Percentiles rank a stretch among this genome's conserved stretches.
Evolutionary conservation across 2,329 filamentous ascomycete genomes (phyloP).

Genomic region (Annulohypoxylon truncatum): DNA sequence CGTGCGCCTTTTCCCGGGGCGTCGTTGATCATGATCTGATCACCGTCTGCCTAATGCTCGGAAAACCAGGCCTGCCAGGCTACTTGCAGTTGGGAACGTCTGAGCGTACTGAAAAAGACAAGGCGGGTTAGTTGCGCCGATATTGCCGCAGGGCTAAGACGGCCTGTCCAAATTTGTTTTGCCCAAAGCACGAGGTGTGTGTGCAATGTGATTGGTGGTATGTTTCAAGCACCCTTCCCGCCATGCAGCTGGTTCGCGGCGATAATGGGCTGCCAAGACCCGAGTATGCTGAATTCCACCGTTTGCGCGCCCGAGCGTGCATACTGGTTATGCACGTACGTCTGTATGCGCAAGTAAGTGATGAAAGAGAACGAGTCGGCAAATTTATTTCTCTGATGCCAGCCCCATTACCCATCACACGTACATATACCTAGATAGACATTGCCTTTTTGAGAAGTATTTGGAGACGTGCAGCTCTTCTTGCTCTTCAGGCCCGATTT

Average conservation of each 20-base stretch:
- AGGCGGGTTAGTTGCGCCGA: conserved; percentile 16
- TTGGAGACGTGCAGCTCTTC: conserved; percentile 1
- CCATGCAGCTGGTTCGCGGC: conserved; percentile 2
- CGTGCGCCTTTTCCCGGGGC: conserved; percentile 25
- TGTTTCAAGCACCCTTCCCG: conserved; percentile 24
- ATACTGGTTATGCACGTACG: conserved; percentile 19
- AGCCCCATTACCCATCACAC: conserved; percentile 20
- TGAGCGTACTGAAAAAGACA: conserved; percentile 21
- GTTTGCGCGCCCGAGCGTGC: conserved; percentile 34
- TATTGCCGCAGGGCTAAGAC: conserved; percentile 11
- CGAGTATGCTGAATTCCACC: conserved; percentile 7
- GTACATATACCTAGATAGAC: neutral
- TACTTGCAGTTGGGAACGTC: conserved; percentile 13
- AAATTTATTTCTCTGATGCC: conserved; percentile 23
- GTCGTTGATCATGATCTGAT: conserved; percentile 37
- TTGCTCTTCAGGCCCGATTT: neutral
- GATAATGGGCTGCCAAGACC: conserved; percentile 27
- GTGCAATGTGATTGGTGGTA: conserved; percentile 19
- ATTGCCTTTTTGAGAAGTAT: neutral
- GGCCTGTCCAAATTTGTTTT: conserved; percentile 19
- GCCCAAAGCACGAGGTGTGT: neutral
- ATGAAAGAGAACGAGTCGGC: conserved; percentile 18
- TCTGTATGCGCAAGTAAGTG: conserved; percentile 6
- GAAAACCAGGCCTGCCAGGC: conserved; percentile 14
- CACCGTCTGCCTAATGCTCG: conserved; percentile 11